Evolutionary conservation across 495 filamentous ascomycete genomes (phyloP), one percentile per base, ranked within the genome.

Genomic region (Penicillium lividum): DNA sequence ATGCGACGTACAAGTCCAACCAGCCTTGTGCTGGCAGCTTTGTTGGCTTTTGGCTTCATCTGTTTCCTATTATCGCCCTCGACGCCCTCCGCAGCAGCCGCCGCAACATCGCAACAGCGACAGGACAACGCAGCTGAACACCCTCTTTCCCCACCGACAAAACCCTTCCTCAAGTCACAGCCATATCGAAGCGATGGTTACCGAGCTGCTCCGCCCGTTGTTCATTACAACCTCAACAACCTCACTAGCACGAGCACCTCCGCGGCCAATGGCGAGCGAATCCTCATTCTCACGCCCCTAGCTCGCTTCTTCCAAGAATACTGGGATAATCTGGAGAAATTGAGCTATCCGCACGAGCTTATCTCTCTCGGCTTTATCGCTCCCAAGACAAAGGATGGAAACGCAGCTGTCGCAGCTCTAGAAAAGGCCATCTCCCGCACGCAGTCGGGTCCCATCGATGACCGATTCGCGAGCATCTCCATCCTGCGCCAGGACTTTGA

Each of bases 401-500:
- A 97, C 66, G 72, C 82, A 10, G 94, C 94, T 2, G 90, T 92
- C 13, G 70, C 83, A 1, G 87, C 87, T 43, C 79, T 98, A 13
- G 93, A 98, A 72, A 86, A 85, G 42, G 88, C 91, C 47, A 89
- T 98, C 64, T 77, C 86, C 31, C 88, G 87, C 64, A 95, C 92
- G 0, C 94, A 98, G 66, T 80, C 77, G 9, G 92, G 91, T 0
- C 81, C 89, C 0, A 86, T 90, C 62, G 86, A 88, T 65, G 82
- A 89, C 61, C 87, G 93, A 36, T 98, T 98, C 76, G 87, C 89
- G 56, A 90, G 88, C 68, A 86, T 98, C 64, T 92, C 91, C 57
- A 98, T 98, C 69, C 82, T 97, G 51, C 84, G 94, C 30, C 94
- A 98, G 73, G 94, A 98, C 77, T 96, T 96, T 51, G 92, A 97